Evolutionary conservation across 768 basidiomycete genomes (phyloP), one percentile per base, ranked within the genome.

Genomic region (Russula ochroleuca): DNA sequence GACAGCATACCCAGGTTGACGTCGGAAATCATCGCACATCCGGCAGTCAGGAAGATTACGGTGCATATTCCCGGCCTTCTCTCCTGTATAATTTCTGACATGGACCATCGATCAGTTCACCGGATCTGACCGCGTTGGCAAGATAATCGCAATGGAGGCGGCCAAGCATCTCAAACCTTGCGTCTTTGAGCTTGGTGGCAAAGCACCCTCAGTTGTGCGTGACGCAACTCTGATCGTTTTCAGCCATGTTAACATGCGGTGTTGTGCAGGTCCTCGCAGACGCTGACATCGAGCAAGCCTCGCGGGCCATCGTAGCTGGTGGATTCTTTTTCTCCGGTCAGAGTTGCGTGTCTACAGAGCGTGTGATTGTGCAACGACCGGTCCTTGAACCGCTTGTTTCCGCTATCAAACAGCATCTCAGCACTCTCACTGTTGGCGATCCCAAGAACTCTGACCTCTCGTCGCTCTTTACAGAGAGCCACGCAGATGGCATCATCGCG

Each of bases 301-400:
- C 85, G 0, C 81, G 80, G 53, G 75, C 73, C 5, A 78, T 83
- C 43, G 76, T 77, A 1, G 74, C 64, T n/a, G 80, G 80, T 10
- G 77, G 80, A 8, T 73, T 83, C 69, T 51, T 75, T 0, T 73
- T 78, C 68, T 81, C 80, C 19, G 83, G 83, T 3, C 82, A 83
- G 73, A 74, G 83, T 40, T 85, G 83, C 72, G 81, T 84, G 80
- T 80, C 82, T 1, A 80, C 82, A 13, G 81, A 83, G 66, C 79
- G 83, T 4, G 78, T 83, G n/a, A 80, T 85, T 48, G 80, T 79
- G 7, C 82, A 83, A 62, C 73, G 78, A 19, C 73, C 71, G 10
- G 71, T 77, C 11, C 73, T 78, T 7, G 71, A 77, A 1, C 59
- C 62, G 1, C 74, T 84, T 6, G 71, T 79, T 17, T 62, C 71